phyloP scores from a whole-genome alignment of 176 grass and related monocot species.

The Oryza australiensis region DNA sequence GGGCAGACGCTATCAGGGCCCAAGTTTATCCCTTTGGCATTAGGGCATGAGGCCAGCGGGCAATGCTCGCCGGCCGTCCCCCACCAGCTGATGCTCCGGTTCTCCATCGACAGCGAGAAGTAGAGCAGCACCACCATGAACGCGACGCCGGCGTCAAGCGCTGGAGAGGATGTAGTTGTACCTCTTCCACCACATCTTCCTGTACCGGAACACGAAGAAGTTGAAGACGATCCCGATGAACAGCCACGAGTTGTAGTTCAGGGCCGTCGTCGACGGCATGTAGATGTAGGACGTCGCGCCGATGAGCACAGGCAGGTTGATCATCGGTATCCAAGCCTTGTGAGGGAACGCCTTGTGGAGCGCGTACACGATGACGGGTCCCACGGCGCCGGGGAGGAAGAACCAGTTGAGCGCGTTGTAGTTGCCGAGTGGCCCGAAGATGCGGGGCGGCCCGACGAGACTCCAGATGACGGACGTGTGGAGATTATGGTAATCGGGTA shows the following conservation, averaged over 20 bases:
- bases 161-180: slow-evolving; percentile 90
- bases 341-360: slow-evolving; percentile 59
- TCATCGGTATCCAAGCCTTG: slow-evolving; percentile 60
- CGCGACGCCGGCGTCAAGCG: slow-evolving; percentile 64
- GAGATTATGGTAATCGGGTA: no score
- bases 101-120: slow-evolving; percentile 64
- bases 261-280: slow-evolving; percentile 64
- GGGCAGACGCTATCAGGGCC: slow-evolving; percentile 36
- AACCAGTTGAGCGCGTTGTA: slow-evolving; percentile 72
- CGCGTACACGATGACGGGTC: slow-evolving; percentile 62
- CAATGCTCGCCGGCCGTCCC: slow-evolving; percentile 69
- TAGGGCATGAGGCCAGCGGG: slow-evolving; percentile 61
- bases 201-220: slow-evolving; percentile 71
- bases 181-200: slow-evolving; percentile 77
- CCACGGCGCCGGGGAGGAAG: slow-evolving; percentile 59
- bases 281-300: slow-evolving; percentile 52
- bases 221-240: slow-evolving; percentile 69
- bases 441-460: slow-evolving; percentile 53
- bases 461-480: slow-evolving; percentile 97
- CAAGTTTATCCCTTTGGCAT: slow-evolving; percentile 48
- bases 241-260: slow-evolving; percentile 83
- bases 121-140: slow-evolving; percentile 79
- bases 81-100: slow-evolving; percentile 57
- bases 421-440: slow-evolving; percentile 58
- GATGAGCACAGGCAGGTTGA: slow-evolving; percentile 84